Base-by-base conservation (phyloP, 2,329 filamentous ascomycete species). In the Nemania serpens region DNA sequence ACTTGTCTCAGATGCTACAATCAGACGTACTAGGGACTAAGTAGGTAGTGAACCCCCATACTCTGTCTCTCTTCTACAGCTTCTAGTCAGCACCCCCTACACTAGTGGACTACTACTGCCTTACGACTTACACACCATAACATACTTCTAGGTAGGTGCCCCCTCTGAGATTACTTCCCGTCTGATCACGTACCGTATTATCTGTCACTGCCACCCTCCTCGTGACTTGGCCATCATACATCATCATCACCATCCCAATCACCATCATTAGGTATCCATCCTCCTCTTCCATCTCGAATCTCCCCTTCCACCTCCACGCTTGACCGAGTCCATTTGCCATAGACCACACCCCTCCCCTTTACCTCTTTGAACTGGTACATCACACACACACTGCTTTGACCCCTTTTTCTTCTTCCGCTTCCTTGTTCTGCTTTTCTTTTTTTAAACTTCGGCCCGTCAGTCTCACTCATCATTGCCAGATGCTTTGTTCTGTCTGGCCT, bases 181-280 rank as follows among this genome's bases (percentile, higher is more conserved):
- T 29, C 25, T 29, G 25, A 7, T 29, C 25, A 29, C 25, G 25
- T 29, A 29, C 7, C 7, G 25, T 29, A 7, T 29, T 29, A 29
- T 4, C 25, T 29, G 25, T 33, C 52, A 55, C 58, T 55, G 58
- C 51, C 58, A 55, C 48, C 18, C 42, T 29, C 43, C 60, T 39
- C 60, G 56, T 62, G 60, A 62, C 37, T 42, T 41, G 57, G 48
- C 37, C 7, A 29, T 29, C 25, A 29, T 29, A 29, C 52, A 54
- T 42, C 43, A 46, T 39, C 58, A 25, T 42, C 39, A 53, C 36
- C 37, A 22, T 15, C 47, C 29, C 15, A 7, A 54, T 9, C 47
- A 52, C 18, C 34, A 34, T 43, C 45, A 50, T 17, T 7, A 29
- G n/a, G n/a, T n/a, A n/a, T n/a, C 25, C 15, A 43, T 33, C 36